phyloP scores from a whole-genome alignment of 169 alveolate genomes.

The Plasmodium vivax region DNA sequence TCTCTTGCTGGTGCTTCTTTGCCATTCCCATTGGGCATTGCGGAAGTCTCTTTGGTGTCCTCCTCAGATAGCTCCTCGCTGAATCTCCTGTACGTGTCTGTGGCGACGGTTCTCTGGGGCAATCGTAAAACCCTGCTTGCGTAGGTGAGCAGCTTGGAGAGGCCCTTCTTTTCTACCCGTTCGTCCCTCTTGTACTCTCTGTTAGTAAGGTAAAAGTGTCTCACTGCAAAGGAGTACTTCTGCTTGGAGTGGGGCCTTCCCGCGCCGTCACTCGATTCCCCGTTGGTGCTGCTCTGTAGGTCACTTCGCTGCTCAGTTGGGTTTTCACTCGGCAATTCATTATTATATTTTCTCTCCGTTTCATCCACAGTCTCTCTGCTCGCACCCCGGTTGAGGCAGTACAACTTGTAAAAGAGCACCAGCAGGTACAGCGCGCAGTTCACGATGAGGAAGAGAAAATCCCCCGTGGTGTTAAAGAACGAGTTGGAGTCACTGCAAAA shows the following conservation, averaged over 20 bases:
- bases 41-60: background rate
- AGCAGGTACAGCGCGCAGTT: conserved; percentile 31
- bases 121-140: background rate
- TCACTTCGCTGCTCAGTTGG: background rate
- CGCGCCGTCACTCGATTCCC: background rate
- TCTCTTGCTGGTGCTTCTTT: background rate
- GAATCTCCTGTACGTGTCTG: background rate
- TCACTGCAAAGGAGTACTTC: conserved; percentile 23
- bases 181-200: background rate
- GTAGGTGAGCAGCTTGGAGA: background rate
- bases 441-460: conserved; percentile 31
- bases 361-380: background rate
- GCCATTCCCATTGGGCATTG: background rate
- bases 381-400: background rate
- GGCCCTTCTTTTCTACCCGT: background rate
- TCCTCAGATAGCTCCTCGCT: background rate
- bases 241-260: background rate
- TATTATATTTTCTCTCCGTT: background rate
- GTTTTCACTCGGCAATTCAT: background rate
- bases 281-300: background rate
- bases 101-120: background rate
- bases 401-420: conserved; percentile 20
- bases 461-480: conserved; percentile 38
- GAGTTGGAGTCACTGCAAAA: conserved; percentile 18
- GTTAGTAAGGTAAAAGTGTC: conserved; percentile 35